Evolutionary conservation across 2,329 filamentous ascomycete species (phyloP), one percentile per base, ranked within the genome.

Genomic region (Verticillium nubilum): DNA sequence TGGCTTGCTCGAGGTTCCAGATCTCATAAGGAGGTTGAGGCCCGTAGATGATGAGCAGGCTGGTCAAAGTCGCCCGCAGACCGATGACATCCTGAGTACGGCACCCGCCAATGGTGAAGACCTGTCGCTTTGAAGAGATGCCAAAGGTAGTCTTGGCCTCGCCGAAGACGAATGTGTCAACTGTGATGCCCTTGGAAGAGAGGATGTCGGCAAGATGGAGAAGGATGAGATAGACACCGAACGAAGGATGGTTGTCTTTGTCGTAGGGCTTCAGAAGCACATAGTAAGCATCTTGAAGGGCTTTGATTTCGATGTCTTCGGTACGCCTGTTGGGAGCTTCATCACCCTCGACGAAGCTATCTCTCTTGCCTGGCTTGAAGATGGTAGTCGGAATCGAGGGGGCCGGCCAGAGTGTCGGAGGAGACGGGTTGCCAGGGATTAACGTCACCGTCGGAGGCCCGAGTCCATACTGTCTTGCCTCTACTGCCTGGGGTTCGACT

Each of bases 81-180:
- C 62, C 61, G 29, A 64, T 63, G 3, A 65, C 52, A 54, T 65
- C 64, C 2, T 62, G 61, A 10, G 61, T 37, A 7, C 58, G 59
- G 59, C 63, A 64, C 1, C 57, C 52, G 28, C 63, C 63, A 13
- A 64, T 58, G 2, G 52, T 58, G 31, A 66, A 65, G 33, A 65
- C 59, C 31, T 60, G 63, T 28, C 63, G 60, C 59, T 61, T 65
- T 13, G 54, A 47, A 37, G 57, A 61, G 15, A 23, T 56, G 26
- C 57, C 53, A 26, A 61, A 63, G 2, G 52, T 58, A 6, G 52
- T 54, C 0, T 54, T 47, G 6, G 60, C 63, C 15, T 58, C 35
- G n/a, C 60, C 62, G 0, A 61, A 37, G 53, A 56, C 50, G 9
- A 35, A 54, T 31, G 58, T 61, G 42, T 63, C 59, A 6, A 63